Conservation (phyloP, 169 alveolate genomes). For the Pseudocohnilembus persalinus region DNA sequence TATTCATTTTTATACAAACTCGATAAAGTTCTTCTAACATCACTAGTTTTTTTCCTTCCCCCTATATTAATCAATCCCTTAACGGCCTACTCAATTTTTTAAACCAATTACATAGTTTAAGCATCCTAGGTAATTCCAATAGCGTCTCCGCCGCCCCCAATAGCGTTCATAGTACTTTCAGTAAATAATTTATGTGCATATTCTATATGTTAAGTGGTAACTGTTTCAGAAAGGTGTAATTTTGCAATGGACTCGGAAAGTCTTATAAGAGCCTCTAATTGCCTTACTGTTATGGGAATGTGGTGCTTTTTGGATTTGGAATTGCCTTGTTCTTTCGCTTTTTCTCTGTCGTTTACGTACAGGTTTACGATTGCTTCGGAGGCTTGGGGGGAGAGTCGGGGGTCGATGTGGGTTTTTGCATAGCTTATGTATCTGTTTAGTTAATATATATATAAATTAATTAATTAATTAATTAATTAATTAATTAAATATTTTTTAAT, state of each 20-base stretch:
- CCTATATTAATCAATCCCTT: conserved; percentile 80
- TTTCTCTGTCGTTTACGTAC: conserved; percentile 95
- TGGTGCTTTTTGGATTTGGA: conserved; percentile 52
- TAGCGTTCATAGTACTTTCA: conserved; percentile 83
- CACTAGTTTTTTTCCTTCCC: conserved; percentile 64
- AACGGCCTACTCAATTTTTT: conserved; percentile 81
- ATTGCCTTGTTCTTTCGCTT: conserved; percentile 46
- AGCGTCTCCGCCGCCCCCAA: conserved; percentile 35
- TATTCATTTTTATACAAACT: conserved; percentile 62
- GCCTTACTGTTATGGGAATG: conserved; percentile 99
- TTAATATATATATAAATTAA: too few relatives aligned
- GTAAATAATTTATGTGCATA: conserved; percentile 89
- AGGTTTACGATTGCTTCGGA: conserved; percentile 92
- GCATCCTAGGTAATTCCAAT: conserved; percentile 62
- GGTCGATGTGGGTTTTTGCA: conserved; percentile 90
- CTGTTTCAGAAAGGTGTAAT: conserved; percentile 74
- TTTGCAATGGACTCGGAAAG: conserved; percentile 92
- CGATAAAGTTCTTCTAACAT: conserved; percentile 67
- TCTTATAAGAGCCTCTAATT: conserved; percentile 98
- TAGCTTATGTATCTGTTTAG: conserved; percentile 87
- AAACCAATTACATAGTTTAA: conserved; percentile 65
- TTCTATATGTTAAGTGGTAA: conserved; percentile 74
- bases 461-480: too few relatives aligned
- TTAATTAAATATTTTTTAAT: too few relatives aligned
- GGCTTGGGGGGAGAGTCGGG: conserved; percentile 95